Evolutionary conservation across 2,329 filamentous ascomycete species (phyloP).

Genomic region (Fusarium sp.): DNA sequence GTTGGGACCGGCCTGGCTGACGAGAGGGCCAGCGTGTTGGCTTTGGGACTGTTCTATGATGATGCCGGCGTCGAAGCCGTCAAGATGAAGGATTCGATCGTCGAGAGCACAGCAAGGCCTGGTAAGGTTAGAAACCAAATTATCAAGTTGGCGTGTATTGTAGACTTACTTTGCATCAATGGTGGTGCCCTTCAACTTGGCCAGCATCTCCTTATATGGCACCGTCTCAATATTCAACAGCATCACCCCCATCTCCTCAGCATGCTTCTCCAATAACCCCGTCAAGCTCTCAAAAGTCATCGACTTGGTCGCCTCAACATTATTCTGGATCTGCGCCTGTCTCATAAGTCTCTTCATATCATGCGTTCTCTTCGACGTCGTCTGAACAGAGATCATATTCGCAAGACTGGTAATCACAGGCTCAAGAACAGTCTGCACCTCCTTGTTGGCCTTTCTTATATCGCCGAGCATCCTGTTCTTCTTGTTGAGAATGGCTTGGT

Average conservation of each 20-base stretch:
- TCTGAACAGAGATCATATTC: constrained; percentile 23
- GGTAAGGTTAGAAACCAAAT: rapidly evolving
- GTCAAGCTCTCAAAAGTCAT: constrained; percentile 13
- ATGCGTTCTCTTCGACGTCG: constrained; percentile 13
- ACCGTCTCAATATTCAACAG: constrained; percentile 7
- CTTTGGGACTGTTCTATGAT: constrained; percentile 19
- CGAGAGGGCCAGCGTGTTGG: neutral
- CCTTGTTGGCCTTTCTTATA: neutral
- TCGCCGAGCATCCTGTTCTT: constrained; percentile 6
- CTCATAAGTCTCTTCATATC: constrained; percentile 15
- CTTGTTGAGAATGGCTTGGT: neutral
- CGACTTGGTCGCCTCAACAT: constrained; percentile 7
- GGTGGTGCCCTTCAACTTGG: neutral
- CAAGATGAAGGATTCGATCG: neutral
- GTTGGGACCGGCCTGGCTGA: neutral
- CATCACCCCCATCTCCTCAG: constrained; percentile 16
- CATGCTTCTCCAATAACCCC: neutral
- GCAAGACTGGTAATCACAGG: neutral
- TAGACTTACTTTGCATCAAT: constrained; percentile 4
- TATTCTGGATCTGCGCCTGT: constrained; percentile 10
- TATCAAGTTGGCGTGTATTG: rapidly evolving
- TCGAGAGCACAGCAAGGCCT: constrained; percentile 2
- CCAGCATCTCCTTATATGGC: constrained; percentile 5
- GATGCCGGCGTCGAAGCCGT: constrained; percentile 12
- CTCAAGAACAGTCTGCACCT: neutral